A percentile compares a stretch with the other conserved stretches of the same genome.
phyloP scores from a whole-genome alignment of 768 basidiomycete genomes.

The Pisolithus orientalis region DNA sequence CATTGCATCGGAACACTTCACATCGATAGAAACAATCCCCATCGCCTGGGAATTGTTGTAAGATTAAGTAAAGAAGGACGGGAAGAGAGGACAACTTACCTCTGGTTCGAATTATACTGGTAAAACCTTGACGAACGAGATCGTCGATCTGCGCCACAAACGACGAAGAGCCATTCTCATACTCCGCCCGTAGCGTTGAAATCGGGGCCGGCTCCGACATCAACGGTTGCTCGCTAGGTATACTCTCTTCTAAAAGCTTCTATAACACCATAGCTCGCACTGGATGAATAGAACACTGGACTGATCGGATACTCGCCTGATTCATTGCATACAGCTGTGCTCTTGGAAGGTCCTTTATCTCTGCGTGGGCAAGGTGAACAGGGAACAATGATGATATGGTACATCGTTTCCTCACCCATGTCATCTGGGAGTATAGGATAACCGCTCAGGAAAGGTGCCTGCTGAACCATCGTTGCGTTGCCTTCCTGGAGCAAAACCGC shows the following conservation, averaged over 20 bases:
- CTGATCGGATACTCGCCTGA: slow-evolving; percentile 22
- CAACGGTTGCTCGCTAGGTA: slow-evolving; percentile 39
- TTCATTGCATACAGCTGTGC: slow-evolving; percentile 36
- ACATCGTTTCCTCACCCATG: slow-evolving; percentile 15
- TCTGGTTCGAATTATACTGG: slow-evolving; percentile 60
- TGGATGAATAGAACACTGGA: neutral
- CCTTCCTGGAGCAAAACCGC: slow-evolving; percentile 14
- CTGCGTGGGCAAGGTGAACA: slow-evolving; percentile 14
- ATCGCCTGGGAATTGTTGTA: slow-evolving; percentile 46
- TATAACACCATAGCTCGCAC: slow-evolving; percentile 11
- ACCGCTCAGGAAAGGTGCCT: slow-evolving; percentile 19
- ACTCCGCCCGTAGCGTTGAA: slow-evolving; percentile 54
- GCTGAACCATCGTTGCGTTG: slow-evolving; percentile 2
- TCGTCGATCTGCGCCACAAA: slow-evolving; percentile 76
- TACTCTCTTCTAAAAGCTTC: slow-evolving; percentile 36
- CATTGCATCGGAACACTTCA: slow-evolving; percentile 28
- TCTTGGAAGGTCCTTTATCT: slow-evolving; percentile 26
- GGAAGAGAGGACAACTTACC: slow-evolving; percentile 37
- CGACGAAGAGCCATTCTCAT: slow-evolving; percentile 42
- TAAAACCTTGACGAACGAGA: slow-evolving; percentile 57
- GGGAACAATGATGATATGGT: neutral
- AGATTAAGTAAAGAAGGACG: neutral
- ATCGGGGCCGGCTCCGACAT: slow-evolving; percentile 51
- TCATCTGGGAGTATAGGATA: slow-evolving; percentile 25
- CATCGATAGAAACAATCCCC: slow-evolving; percentile 93